Percentiles rank a stretch among this genome's conserved stretches.
These are phyloP conservation scores for Phytophthora tubulina DNA, from an alignment of 352 stramenopile species.

Conservation along the genomic window DNA sequence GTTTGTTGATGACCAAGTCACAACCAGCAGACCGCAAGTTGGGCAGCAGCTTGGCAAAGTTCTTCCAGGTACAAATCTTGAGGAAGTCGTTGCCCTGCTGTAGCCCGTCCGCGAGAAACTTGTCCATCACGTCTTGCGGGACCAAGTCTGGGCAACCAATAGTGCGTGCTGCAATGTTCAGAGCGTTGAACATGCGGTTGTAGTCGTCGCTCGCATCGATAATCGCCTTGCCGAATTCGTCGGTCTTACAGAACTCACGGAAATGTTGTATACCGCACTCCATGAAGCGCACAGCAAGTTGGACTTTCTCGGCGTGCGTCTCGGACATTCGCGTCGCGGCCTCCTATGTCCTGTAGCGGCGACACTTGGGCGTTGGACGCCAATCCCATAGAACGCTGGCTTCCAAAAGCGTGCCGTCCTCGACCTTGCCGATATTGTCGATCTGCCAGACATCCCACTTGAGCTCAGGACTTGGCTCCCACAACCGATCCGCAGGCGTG, in stretches of 20 bases:
- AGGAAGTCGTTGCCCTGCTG: too few relatives aligned
- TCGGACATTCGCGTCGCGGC: not conserved
- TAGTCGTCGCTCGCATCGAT: not conserved
- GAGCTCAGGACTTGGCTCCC: not conserved
- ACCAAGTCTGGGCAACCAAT: not conserved
- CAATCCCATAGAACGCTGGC: constrained; percentile 13
- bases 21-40: too few relatives aligned
- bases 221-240: not conserved
- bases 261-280: not conserved
- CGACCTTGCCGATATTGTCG: not conserved
- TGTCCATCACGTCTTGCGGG: not conserved
- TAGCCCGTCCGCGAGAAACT: too few relatives aligned
- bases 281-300: not conserved
- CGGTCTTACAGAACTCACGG: not conserved
- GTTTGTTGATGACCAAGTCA: too few relatives aligned
- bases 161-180: not conserved
- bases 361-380: not conserved
- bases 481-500: not conserved
- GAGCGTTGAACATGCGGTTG: not conserved
- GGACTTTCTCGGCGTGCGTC: not conserved
- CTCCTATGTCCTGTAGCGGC: not conserved
- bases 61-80: too few relatives aligned
- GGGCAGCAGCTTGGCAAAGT: too few relatives aligned
- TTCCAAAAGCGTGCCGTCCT: not conserved
- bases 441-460: constrained; percentile 7